Evolutionary conservation across 345 rosid genomes (phyloP), one percentile per base, ranked within the genome.

Genomic region (Zanthoxylum bungeanum): DNA sequence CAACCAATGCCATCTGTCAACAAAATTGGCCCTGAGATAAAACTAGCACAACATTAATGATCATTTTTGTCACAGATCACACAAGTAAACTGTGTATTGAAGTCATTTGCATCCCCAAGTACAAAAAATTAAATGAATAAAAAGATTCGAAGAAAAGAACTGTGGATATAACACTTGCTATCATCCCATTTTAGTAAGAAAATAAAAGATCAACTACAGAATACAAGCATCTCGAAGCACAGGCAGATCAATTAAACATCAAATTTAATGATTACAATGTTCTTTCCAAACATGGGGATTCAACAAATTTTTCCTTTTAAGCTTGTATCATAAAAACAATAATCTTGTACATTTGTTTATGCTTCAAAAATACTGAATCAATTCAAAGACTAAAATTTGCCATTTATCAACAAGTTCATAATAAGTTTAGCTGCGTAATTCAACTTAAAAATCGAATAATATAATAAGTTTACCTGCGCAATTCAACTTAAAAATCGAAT

Each of bases 1-100:
- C 97, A 79, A 91, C 92, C 82, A 95, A 80, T 11, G 97, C 99
- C 98, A 95, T 95, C 64, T 31, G 60, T 36, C 21, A 11, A 53
- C 27, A 34, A 49, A 30, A 25, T 28, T 28, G 9, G 40, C 36
- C 14, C 64, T 40, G 64, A 37, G 33, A 33, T 33, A 31, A 31
- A 47, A 24, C 30, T 6, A 24, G 16, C 16, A 47, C 30, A 34
- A 7, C n/a, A 36, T 10, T 37, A 30, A 46, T 5, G 1, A 70
- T 22, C 37, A 9, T 24, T 44, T 1, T 44, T 6, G 66, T 30
- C 30, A 5, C 33, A 21, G 28, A 51, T 49, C 58, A 33, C 4
- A 49, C 4, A 14, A 16, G 19, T 19, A 46, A 22, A 30, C 28
- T 56, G 46, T 0, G 64, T 9, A 14, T 42, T 33, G 19, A 7